Evolutionary conservation across 805 yeast species (phyloP).

Genomic region (Wickerhamiella nectarea): DNA sequence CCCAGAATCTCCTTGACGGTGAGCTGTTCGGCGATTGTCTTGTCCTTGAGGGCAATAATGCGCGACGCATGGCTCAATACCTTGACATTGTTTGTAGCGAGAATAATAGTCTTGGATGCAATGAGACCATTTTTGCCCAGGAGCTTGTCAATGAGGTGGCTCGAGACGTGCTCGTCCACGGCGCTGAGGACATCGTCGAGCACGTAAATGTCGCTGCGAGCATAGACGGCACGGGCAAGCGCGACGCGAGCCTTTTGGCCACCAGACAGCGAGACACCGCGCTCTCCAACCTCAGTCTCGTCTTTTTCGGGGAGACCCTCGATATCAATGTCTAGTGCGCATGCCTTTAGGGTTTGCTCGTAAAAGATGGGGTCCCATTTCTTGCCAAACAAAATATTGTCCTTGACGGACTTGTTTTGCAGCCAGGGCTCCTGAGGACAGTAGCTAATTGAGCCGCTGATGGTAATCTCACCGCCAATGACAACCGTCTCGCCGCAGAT

Average conservation of each 20-base stretch:
- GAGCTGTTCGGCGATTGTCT: constrained; percentile 37
- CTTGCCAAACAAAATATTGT: constrained; percentile 83
- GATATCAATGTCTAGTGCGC: constrained; percentile 74
- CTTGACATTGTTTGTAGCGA: constrained; percentile 71
- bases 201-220: constrained; percentile 82
- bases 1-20: constrained; percentile 39
- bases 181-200: constrained; percentile 92
- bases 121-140: constrained; percentile 64
- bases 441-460: constrained; percentile 65
- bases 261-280: constrained; percentile 91
- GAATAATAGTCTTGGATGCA: constrained; percentile 51
- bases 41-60: constrained; percentile 47
- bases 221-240: constrained; percentile 88
- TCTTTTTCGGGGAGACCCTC: constrained; percentile 79
- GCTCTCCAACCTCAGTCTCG: constrained; percentile 86
- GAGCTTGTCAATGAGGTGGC: constrained; percentile 62
- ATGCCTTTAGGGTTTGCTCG: constrained; percentile 66
- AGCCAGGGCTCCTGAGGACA: constrained; percentile 88
- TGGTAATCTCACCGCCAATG: constrained; percentile 48
- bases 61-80: constrained; percentile 61
- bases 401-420: constrained; percentile 77
- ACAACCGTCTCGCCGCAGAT: constrained; percentile 65
- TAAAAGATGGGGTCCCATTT: constrained; percentile 71
- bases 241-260: constrained; percentile 96
- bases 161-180: constrained; percentile 94